Evolutionary conservation across 164 flowering plant genomes (phyloP).

Genomic region (Annona squamosa): DNA sequence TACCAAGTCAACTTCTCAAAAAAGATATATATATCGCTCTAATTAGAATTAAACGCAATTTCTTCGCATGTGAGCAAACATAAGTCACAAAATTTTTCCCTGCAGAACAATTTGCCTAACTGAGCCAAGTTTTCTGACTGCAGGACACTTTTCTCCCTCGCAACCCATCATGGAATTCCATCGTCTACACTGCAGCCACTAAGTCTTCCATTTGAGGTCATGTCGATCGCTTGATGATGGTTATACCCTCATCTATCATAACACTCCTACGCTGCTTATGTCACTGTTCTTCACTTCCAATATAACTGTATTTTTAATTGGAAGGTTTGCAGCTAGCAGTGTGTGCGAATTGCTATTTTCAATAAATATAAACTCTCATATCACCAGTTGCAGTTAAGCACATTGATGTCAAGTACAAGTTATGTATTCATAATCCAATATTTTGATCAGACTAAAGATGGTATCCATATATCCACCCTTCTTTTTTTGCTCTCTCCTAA

Average conservation of each 20-base stretch:
- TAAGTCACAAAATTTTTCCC: neutral
- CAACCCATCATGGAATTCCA: constrained; percentile 55
- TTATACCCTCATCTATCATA: neutral
- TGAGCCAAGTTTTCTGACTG: constrained; percentile 1
- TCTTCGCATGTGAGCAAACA: neutral
- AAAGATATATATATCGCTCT: too few relatives aligned
- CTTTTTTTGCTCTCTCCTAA: too few relatives aligned
- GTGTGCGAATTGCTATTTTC: too few relatives aligned
- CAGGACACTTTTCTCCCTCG: constrained; percentile 78
- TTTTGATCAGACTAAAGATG: too few relatives aligned
- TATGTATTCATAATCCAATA: too few relatives aligned
- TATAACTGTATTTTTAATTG: neutral
- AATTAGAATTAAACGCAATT: too few relatives aligned
- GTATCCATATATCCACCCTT: too few relatives aligned
- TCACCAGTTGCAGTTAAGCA: too few relatives aligned
- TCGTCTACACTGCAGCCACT: constrained; percentile 34
- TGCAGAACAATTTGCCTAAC: neutral
- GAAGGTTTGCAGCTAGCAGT: neutral
- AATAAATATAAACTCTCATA: too few relatives aligned
- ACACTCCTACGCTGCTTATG: neutral
- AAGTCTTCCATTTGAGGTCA: constrained; percentile 35
- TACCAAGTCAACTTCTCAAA: too few relatives aligned
- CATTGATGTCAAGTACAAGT: too few relatives aligned
- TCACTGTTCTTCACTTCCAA: neutral
- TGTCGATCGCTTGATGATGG: neutral